Conservation (phyloP, 768 basidiomycete species). For the Collybiopsis luxurians region DNA sequence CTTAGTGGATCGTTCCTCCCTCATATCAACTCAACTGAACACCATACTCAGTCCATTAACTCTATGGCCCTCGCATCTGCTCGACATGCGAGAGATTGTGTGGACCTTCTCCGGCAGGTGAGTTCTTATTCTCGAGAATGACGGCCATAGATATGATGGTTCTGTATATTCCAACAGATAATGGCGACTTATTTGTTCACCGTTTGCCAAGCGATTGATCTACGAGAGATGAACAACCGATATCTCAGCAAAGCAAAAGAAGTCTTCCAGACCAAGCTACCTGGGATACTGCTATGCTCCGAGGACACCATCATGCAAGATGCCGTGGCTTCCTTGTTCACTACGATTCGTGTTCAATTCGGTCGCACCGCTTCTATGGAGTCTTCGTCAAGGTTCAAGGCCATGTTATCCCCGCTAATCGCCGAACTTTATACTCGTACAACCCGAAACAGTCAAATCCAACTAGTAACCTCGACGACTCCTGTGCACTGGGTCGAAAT, state of each 20-base stretch:
- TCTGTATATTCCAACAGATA: not conserved
- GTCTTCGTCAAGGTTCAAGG: not conserved
- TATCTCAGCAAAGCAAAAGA: not conserved
- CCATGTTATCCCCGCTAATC: not conserved
- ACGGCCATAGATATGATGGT: not conserved
- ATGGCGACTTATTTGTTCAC: not conserved
- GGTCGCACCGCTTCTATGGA: not conserved
- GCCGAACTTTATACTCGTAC: not conserved
- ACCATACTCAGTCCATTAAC: not conserved
- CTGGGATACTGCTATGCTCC: not conserved
- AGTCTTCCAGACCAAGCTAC: not conserved
- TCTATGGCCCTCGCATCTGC: not conserved
- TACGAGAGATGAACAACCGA: not conserved
- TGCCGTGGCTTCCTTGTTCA: not conserved
- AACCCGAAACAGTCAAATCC: not conserved
- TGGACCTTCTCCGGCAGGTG: not conserved
- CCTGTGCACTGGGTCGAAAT: not conserved
- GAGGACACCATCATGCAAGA: not conserved
- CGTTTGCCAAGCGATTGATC: slow-evolving; percentile 2
- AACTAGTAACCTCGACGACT: not conserved
- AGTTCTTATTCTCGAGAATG: not conserved
- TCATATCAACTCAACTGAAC: slow-evolving; percentile 2
- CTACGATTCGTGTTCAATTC: not conserved
- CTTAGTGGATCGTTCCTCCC: not conserved
- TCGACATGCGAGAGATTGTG: not conserved